phyloP scores from a whole-genome alignment of 148 eudicot species.

The Chenopodium berlandieri region DNA sequence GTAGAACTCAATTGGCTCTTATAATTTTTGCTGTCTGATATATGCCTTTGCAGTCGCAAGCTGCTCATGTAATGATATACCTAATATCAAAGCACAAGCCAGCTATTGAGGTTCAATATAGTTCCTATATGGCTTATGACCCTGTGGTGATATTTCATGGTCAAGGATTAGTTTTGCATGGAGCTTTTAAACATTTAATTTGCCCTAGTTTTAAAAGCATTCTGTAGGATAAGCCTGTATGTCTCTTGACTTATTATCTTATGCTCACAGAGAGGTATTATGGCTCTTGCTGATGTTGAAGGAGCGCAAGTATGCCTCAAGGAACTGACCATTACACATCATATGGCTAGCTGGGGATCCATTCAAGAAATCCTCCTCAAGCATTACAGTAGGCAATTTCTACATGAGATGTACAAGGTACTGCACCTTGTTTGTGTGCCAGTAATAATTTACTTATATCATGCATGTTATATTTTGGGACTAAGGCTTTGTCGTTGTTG shows the following conservation, averaged over 20 bases:
- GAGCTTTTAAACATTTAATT: not conserved
- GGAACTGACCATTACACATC: constrained; percentile 67
- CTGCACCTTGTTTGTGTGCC: not conserved
- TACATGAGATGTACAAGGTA: constrained; percentile 97
- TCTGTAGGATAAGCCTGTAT: not conserved
- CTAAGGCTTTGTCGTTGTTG: no score
- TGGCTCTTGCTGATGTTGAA: constrained; percentile 97
- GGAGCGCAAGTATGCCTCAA: constrained; percentile 81
- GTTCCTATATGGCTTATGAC: not conserved
- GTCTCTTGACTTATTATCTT: constrained; percentile 9
- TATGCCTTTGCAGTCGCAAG: not conserved
- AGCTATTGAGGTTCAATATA: not conserved
- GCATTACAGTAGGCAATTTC: constrained; percentile 82
- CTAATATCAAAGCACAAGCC: not conserved
- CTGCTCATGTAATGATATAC: not conserved
- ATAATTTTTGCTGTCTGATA: not conserved
- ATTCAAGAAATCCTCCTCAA: constrained; percentile 72
- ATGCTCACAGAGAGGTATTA: constrained; percentile 69
- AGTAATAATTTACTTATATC: not conserved
- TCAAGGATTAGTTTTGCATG: not conserved
- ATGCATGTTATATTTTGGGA: not conserved
- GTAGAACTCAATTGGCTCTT: not conserved
- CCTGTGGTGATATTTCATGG: not conserved
- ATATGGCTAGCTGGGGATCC: constrained; percentile 96
- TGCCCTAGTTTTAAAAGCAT: constrained; percentile 4